Evolutionary conservation across 768 basidiomycete genomes (phyloP).

Genomic region (Pisolithus tinctorius): DNA sequence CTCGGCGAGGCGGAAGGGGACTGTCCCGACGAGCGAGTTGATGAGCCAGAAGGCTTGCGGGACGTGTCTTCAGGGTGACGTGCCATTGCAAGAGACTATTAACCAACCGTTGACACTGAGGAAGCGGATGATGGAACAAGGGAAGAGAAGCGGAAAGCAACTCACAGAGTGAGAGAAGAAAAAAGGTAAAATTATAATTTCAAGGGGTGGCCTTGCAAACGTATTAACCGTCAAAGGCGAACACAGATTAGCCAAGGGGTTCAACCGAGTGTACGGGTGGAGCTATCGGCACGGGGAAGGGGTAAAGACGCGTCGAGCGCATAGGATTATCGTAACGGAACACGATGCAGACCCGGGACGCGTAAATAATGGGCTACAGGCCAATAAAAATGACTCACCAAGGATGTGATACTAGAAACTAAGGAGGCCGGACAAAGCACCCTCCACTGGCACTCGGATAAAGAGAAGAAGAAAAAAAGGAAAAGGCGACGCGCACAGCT

Average conservation of each 20-base stretch:
- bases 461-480: constrained; percentile 19
- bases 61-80: constrained; percentile 38
- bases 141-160: constrained; percentile 5
- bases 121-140: constrained; percentile 13
- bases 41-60: constrained; percentile 64
- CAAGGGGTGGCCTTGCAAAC: constrained; percentile 22
- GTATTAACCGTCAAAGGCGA: constrained; percentile 29
- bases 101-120: constrained; percentile 24
- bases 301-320: constrained; percentile 19
- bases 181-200: constrained; percentile 28
- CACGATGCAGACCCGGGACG: constrained; percentile 27
- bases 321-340: constrained; percentile 22
- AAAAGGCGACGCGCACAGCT: constrained; percentile 19
- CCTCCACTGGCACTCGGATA: constrained; percentile 10
- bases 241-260: constrained; percentile 19
- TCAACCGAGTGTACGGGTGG: constrained; percentile 10
- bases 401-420: constrained; percentile 25
- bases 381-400: constrained; percentile 18
- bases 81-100: constrained; percentile 20
- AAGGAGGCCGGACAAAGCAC: constrained; percentile 11
- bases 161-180: constrained; percentile 24
- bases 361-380: constrained; percentile 16
- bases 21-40: constrained; percentile 55
- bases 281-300: constrained; percentile 24
- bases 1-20: constrained; percentile 57